phyloP scores from a whole-genome alignment of 1,139 yeast species.

The Protomyces pachydermus region DNA sequence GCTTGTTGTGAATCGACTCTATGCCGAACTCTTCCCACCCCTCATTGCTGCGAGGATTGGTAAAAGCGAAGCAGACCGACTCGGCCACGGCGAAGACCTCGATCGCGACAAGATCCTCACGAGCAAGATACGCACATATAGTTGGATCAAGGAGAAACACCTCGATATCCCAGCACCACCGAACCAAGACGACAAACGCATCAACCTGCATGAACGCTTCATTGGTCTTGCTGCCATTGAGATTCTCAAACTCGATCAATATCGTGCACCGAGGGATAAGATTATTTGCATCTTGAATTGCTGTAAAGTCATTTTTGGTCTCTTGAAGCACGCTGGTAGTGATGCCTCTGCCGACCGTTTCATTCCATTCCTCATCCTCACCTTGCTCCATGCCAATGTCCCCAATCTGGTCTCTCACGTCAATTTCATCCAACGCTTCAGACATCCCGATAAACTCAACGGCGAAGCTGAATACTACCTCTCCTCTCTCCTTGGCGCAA shows the following conservation, averaged over 20 bases:
- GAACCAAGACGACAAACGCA: neutral
- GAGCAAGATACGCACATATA: slow-evolving; percentile 57
- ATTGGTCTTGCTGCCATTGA: slow-evolving; percentile 61
- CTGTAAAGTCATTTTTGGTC: slow-evolving; percentile 86
- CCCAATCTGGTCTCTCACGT: slow-evolving; percentile 66
- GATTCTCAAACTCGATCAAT: slow-evolving; percentile 68
- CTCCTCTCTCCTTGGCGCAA: slow-evolving; percentile 72
- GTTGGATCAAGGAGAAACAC: slow-evolving; percentile 74
- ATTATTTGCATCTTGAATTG: slow-evolving; percentile 84
- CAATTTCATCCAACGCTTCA: slow-evolving; percentile 57
- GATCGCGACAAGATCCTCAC: slow-evolving; percentile 55
- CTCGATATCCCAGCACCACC: slow-evolving; percentile 51
- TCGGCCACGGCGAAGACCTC: slow-evolving; percentile 57
- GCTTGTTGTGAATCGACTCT: slow-evolving; percentile 79
- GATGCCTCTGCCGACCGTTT: slow-evolving; percentile 92
- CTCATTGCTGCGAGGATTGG: slow-evolving; percentile 46
- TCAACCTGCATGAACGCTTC: slow-evolving; percentile 46
- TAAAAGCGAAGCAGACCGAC: slow-evolving; percentile 35
- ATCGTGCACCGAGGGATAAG: slow-evolving; percentile 91
- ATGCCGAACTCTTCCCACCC: slow-evolving; percentile 76
- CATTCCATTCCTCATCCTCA: slow-evolving; percentile 76
- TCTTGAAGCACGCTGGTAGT: slow-evolving; percentile 59
- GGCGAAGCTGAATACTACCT: slow-evolving; percentile 89
- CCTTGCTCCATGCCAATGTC: slow-evolving; percentile 64
- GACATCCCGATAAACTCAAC: slow-evolving; percentile 66